These are phyloP conservation scores for Diddensiella santjacobensis DNA, from an alignment of 805 yeast genomes.

Conservation along the genomic window DNA sequence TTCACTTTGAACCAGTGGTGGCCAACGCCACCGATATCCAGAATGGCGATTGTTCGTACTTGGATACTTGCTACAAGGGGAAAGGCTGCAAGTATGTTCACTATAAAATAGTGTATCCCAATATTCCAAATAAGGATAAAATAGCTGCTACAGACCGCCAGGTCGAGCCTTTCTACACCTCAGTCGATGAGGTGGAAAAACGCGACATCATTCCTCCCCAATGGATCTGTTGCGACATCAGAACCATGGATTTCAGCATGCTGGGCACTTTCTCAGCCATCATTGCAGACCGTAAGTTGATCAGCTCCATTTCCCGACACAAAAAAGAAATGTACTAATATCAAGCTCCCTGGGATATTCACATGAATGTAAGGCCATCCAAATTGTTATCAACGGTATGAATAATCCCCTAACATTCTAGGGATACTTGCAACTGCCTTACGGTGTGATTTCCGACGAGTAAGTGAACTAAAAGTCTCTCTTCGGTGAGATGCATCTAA, in stretches of 20 bases:
- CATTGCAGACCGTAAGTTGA: constrained; percentile 62
- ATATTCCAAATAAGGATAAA: neutral
- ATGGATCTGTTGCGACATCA: constrained; percentile 84
- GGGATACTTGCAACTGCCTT: constrained; percentile 22
- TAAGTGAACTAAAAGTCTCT: too few species aligned
- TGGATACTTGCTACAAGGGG: constrained; percentile 90
- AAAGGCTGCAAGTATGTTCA: constrained; percentile 78
- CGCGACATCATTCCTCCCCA: constrained; percentile 55
- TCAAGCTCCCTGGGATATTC: constrained; percentile 86
- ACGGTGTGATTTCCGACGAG: constrained; percentile 24
- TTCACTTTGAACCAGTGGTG: constrained; percentile 35
- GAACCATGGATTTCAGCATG: constrained; percentile 61
- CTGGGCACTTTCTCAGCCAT: constrained; percentile 76
- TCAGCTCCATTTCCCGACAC: neutral
- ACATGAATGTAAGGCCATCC: constrained; percentile 63
- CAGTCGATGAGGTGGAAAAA: too few species aligned
- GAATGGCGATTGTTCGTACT: constrained; percentile 87
- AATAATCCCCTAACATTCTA: constrained; percentile 1
- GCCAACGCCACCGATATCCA: constrained; percentile 57
- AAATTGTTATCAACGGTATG: too few species aligned
- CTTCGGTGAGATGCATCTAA: too few species aligned
- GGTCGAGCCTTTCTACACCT: too few species aligned
- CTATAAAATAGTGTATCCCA: constrained; percentile 41
- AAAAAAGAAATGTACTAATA: neutral
- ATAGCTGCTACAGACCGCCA: too few species aligned